Evolutionary conservation across 257 asterid genomes (phyloP), one percentile per base, ranked within the genome.

Genomic region (Gentiana macrophylla): DNA sequence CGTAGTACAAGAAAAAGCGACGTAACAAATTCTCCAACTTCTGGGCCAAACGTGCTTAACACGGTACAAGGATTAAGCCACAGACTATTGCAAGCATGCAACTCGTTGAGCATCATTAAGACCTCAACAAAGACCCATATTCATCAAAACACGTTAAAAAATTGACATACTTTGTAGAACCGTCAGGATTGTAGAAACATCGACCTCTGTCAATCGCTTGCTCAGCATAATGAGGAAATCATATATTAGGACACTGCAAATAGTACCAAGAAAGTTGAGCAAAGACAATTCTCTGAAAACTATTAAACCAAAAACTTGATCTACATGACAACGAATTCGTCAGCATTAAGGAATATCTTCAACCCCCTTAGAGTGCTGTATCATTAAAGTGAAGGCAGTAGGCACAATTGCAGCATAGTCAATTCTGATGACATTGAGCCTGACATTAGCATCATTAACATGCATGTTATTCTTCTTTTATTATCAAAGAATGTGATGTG

Each of bases 151-250:
- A 47, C 32, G 6, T 38, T 36, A 32, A 41, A 53, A 53, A 49
- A 67, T 55, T 54, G 46, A 68, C 94, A 53, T 77, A 92, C 98
- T 77, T 70, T 88, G 93, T 68, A 92, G 65, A 62, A 80, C 79
- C 44, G 94, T 82, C 81, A 80, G 63, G 70, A 92, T 79, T 52
- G 91, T 92, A 58, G 95, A 80, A 66, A 92, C 97, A 60, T 92
- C 99, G 67, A 84, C 86, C 84, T 92, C 99, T 36, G 93, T 85
- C 73, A 92, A 69, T 74, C 94, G 75, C 80, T 81, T 88, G 77
- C 94, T 90, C 48, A 92, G 94, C 76, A 70, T 74, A 72, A 76
- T 78, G 76, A 92, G 53, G 89, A 88, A 92, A 77, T 92, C 99
- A 57, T 88, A 92, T 15, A 86, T 73, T 84, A 92, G 74, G 54